These are phyloP conservation scores for Eimeria necatrix DNA, from an alignment of 169 alveolate species.

Conservation along the genomic window DNA sequence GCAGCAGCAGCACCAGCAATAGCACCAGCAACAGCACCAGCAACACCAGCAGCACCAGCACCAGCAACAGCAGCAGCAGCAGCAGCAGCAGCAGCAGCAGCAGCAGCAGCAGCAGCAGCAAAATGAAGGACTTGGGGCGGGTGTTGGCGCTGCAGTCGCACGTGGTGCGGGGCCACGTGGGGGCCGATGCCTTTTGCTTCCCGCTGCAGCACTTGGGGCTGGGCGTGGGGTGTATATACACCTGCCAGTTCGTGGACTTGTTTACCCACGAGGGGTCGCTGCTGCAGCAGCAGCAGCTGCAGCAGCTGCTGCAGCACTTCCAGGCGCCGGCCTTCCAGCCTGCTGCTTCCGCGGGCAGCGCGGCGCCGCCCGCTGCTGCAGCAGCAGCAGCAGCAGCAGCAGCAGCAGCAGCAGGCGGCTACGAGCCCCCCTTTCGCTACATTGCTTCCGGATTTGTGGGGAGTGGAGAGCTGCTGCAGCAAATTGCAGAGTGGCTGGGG, in stretches of 20 bases:
- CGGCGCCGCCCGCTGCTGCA: neutral
- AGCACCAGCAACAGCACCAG: neutral
- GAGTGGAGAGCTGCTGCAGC: neutral
- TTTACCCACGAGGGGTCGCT: slow-evolving; percentile 83
- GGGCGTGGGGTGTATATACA: slow-evolving; percentile 84
- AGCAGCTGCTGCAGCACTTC: slow-evolving; percentile 77
- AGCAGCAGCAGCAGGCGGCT: neutral
- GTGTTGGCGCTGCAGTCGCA: slow-evolving; percentile 85
- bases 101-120: slow-evolving; percentile 18
- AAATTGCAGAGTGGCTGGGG: slow-evolving; percentile 19
- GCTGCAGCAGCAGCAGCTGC: slow-evolving; percentile 78
- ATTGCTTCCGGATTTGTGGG: slow-evolving; percentile 77
- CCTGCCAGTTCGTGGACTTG: slow-evolving; percentile 81
- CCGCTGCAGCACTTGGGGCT: slow-evolving; percentile 85
- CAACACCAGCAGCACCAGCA: neutral
- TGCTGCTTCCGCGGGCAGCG: neutral
- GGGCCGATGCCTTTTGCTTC: slow-evolving; percentile 84
- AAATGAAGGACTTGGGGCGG: neutral
- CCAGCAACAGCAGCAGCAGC: neutral
- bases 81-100: neutral
- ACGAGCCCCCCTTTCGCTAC: slow-evolving; percentile 3
- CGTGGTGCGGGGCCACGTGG: slow-evolving; percentile 86
- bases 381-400: neutral
- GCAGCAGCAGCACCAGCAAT: neutral
- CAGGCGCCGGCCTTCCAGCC: neutral